Conservation (phyloP, 2,329 filamentous ascomycete species). For the Fusarium redolens region DNA sequence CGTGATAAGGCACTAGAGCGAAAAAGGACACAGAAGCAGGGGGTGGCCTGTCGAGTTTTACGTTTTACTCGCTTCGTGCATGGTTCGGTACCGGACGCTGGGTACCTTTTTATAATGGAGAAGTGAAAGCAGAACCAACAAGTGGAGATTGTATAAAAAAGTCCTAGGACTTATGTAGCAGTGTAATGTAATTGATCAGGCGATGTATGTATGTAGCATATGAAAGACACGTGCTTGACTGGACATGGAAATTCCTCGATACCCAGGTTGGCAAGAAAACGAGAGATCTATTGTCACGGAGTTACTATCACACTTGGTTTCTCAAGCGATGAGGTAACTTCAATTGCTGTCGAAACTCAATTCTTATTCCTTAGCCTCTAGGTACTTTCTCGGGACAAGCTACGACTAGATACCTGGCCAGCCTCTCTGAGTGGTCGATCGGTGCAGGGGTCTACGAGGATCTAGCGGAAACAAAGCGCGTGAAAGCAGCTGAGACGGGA, state of each 20-base stretch:
- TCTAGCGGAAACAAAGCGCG: conserved; percentile 31
- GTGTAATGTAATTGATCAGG: conserved; percentile 7
- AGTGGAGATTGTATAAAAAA: conserved; percentile 11
- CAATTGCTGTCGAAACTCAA: conserved; percentile 15
- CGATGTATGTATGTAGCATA: not conserved
- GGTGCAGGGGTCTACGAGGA: conserved; percentile 25
- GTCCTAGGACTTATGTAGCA: conserved; percentile 19
- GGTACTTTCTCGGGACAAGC: conserved; percentile 14
- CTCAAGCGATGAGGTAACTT: not conserved
- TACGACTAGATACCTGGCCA: conserved; percentile 3
- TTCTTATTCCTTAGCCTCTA: conserved; percentile 9
- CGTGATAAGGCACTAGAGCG: conserved; percentile 34
- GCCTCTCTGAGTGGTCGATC: conserved; percentile 30
- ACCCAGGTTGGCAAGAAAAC: not conserved
- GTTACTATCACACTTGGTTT: conserved; percentile 1
- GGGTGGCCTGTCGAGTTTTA: conserved; percentile 31
- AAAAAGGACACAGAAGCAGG: conserved; percentile 14
- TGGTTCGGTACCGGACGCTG: conserved; percentile 36
- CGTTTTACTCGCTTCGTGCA: conserved; percentile 34
- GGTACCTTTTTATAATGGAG: conserved; percentile 33
- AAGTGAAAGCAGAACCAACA: not conserved
- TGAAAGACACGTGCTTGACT: not conserved
- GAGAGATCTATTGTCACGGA: not conserved
- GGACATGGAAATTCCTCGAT: not conserved
- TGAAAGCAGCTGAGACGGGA: conserved; percentile 13